Evolutionary conservation across 176 grass and related monocot species (phyloP), one percentile per base, ranked within the genome.

Genomic region (Urochloa ruziziensis): DNA sequence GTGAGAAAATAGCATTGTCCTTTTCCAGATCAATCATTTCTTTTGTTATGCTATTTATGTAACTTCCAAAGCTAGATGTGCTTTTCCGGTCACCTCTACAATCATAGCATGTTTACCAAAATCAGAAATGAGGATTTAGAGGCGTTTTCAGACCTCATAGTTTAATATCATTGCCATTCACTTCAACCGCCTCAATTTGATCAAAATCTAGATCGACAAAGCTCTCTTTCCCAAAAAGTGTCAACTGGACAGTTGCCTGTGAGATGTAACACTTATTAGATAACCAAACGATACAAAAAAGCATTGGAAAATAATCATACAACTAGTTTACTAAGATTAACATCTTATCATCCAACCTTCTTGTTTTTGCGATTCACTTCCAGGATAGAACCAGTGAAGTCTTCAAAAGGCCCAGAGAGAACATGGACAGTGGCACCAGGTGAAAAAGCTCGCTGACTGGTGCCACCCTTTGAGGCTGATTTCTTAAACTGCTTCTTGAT

Each of bases 161-260:
- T 47, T 32, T 85, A 68, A n/a, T 66, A 19, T 49, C 60, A 24
- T 75, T 73, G 73, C 4, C 62, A 0, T 88, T 28, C 76, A 83
- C 82, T 68, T 77, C 43, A 2, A 90, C 67, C 42, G 36, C 57
- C 84, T 94, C 91, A 78, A 96, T 90, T 91, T 96, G 87, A 72
- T 94, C 91, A 85, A 99, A 86, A 86, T 92, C 91, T 49, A 99
- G 49, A 88, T 99, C 93, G 34, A 96, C 83, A 83, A 86, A 87
- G 80, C 69, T 99, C 87, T 95, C 91, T 84, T 92, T 96, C 16
- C 96, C 96, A 89, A 99, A 96, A 76, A 99, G 76, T 69, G 64
- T 19, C 56, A 96, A 63, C 29, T 87, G 85, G 36, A 87, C 87
- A 74, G 91, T 92, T 30, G 86, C 93, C 96, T 99, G 87, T 74